Evolutionary conservation across 768 basidiomycete genomes (phyloP).

Genomic region (Serendipita sp.): DNA sequence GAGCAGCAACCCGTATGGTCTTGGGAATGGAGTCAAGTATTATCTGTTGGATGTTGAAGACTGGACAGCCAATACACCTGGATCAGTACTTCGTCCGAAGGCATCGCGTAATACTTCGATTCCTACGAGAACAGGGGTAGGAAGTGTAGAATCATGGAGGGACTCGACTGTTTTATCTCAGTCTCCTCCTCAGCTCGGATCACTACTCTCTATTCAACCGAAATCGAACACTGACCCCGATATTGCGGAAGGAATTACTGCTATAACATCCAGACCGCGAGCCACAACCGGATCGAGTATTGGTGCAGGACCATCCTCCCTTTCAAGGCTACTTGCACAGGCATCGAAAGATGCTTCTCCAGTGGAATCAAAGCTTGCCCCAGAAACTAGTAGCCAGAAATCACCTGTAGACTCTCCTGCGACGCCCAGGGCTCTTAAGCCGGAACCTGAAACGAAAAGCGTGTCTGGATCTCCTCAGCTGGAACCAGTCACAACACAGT

Average conservation of each 20-base stretch:
- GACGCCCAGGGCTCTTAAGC: not conserved
- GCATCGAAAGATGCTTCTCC: slow-evolving; percentile 15
- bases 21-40: slow-evolving; percentile 79
- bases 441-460: not conserved
- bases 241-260: slow-evolving; percentile 54
- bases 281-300: slow-evolving; percentile 46
- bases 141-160: slow-evolving; percentile 10
- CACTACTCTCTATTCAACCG: slow-evolving; percentile 42
- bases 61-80: slow-evolving; percentile 59
- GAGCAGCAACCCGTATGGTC: slow-evolving; percentile 71
- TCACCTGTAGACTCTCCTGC: not conserved
- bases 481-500: not conserved
- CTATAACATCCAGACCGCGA: slow-evolving; percentile 43
- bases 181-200: slow-evolving; percentile 17
- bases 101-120: slow-evolving; percentile 31
- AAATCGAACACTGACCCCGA: slow-evolving; percentile 32
- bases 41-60: slow-evolving; percentile 89
- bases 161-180: slow-evolving; percentile 13
- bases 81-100: slow-evolving; percentile 39
- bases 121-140: slow-evolving; percentile 13
- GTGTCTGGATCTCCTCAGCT: not conserved
- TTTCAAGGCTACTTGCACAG: slow-evolving; percentile 65
- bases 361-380: not conserved
- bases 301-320: slow-evolving; percentile 51
- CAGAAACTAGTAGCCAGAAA: not conserved